Percentiles rank a stretch among this genome's conserved stretches.
These are phyloP conservation scores for Talaromyces sp. DNA, from an alignment of 2,329 filamentous ascomycete genomes.

Conservation along the genomic window DNA sequence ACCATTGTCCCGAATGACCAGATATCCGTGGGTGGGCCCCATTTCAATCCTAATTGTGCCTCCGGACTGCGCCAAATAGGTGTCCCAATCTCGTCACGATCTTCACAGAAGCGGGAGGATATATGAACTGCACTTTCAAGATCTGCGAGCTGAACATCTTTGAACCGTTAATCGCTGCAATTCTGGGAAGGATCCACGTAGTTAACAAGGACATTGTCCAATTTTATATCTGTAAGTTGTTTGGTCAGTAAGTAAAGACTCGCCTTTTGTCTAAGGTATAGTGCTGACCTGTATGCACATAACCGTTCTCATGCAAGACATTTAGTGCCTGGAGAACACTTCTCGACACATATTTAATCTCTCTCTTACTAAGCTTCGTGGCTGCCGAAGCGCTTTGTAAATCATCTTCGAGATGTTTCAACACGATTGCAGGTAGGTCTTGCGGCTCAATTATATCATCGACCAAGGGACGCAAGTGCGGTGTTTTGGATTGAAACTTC, in stretches of 20 bases:
- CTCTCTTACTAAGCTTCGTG: constrained; percentile 18
- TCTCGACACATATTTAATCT: constrained; percentile 22
- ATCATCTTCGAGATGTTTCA: constrained; percentile 23
- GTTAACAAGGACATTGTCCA: constrained; percentile 23
- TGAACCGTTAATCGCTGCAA: constrained; percentile 17
- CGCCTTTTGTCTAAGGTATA: no score
- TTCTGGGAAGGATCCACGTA: constrained; percentile 11
- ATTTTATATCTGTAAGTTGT: constrained; percentile 21
- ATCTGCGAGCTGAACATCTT: constrained; percentile 23
- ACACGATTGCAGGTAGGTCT: constrained; percentile 19
- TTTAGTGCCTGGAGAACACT: constrained; percentile 19
- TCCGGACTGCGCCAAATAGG: constrained; percentile 23
- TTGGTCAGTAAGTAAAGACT: background rate
- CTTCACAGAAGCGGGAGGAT: constrained; percentile 15
- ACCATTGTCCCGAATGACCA: constrained; percentile 23
- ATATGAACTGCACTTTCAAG: constrained; percentile 20
- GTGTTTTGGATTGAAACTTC: constrained; percentile 15
- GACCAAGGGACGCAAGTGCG: constrained; percentile 16
- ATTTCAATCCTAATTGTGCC: constrained; percentile 20
- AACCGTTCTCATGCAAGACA: constrained; percentile 21
- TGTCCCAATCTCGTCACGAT: constrained; percentile 20
- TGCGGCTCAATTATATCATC: constrained; percentile 13
- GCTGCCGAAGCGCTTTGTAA: constrained; percentile 13
- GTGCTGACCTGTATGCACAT: constrained; percentile 22
- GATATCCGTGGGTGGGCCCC: constrained; percentile 21